Conservation (phyloP, 78 protist species). For the Dictyostelium citrinum region DNA sequence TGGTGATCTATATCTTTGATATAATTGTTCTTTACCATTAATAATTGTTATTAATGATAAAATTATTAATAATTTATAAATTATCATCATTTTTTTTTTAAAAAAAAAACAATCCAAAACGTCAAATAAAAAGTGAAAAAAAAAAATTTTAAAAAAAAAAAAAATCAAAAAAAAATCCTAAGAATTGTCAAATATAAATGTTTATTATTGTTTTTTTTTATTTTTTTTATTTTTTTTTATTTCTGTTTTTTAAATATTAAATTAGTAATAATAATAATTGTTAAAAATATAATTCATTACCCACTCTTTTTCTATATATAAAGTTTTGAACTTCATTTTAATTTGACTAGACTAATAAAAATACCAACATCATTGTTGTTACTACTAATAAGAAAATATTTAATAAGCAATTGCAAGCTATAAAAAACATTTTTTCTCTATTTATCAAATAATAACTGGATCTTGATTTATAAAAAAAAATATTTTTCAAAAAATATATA, state of each 20-base stretch:
- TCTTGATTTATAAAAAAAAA: not conserved
- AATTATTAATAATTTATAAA: not conserved
- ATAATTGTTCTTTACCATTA: not conserved
- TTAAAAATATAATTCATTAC: too few species aligned
- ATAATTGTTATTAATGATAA: not conserved
- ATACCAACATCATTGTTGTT: not conserved
- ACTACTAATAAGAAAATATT: not conserved
- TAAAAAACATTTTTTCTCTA: not conserved
- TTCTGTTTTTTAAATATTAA: too few species aligned
- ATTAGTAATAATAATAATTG: too few species aligned
- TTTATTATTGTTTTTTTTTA: not conserved
- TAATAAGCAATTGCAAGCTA: not conserved
- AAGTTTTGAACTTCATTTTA: too few species aligned
- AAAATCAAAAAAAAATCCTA: not conserved
- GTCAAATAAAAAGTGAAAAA: not conserved
- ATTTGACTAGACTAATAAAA: not conserved
- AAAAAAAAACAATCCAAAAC: not conserved
- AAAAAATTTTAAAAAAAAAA: not conserved
- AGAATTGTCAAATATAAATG: too few species aligned
- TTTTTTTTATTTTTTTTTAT: too few species aligned
- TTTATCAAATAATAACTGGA: not conserved
- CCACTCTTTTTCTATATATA: too few species aligned
- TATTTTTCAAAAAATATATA: not conserved
- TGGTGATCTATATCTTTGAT: slow-evolving; percentile 21
- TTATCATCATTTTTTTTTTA: not conserved